Evolutionary conservation across 164 flowering plant species (phyloP), one percentile per base, ranked within the genome.

Genomic region (Magnolia sinica): DNA sequence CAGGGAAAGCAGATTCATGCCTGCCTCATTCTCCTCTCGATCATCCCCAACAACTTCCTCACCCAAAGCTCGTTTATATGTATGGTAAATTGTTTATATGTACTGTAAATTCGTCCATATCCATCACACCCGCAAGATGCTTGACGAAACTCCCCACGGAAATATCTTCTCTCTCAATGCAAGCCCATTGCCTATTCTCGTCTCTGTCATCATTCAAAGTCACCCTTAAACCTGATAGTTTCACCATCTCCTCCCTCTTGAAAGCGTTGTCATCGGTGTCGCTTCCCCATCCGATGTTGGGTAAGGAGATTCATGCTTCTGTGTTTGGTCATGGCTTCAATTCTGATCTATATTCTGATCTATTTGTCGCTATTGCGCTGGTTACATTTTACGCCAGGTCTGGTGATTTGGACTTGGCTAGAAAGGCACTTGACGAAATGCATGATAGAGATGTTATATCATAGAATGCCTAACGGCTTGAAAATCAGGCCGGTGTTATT

Each of bases 1-100:
- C 91, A 79, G 14, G 91, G 83, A 55, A 83, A 82, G 69, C 91
- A 88, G 81, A 85, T 92, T 70, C 95, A 91, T 78, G 88, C 89
- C 19, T 89, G 87, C 52, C 72, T 90, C 71, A 18, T 90, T 70
- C 83, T 85, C 51, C 80, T 52, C 59, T 81, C 87, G 3, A 79
- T 89, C 69, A 68, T 67, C 6, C 89, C 87, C 16, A 87, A 79
- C 78, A 90, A 90, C 82, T 91, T 82, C 77, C 87, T 92, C 51
- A 92, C 87, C 14, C 95, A 23, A 91, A 87, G 75, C 90, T 92
- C 27, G 1, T 73, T 74, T 90, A 31, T 55, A 83, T 87, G 72
- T 92, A 92, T 72, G 71, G 90, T 8, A 89, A 79, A 76, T 67
- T 84, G 27, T 73, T 74, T 90, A 24, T 55, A 82, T 87, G 72